phyloP scores from a whole-genome alignment of 768 basidiomycete genomes.

The Leccinum olivaceopallidum region DNA sequence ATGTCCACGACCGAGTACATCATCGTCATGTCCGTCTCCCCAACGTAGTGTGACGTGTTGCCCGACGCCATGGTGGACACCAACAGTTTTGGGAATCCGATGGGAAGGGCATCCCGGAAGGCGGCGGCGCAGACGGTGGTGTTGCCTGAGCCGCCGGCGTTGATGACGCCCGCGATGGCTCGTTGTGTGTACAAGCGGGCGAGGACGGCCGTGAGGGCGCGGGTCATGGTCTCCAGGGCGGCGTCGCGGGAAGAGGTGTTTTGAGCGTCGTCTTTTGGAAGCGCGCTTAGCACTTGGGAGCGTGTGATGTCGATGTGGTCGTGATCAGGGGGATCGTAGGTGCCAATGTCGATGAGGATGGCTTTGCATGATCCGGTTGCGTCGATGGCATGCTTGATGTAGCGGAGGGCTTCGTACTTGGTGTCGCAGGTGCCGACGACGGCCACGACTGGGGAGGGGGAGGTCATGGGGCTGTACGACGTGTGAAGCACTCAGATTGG shows the following conservation, averaged over 20 bases:
- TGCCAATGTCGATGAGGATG: conserved; percentile 29
- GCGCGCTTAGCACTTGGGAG: conserved; percentile 17
- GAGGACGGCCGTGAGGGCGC: conserved; percentile 21
- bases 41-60: conserved; percentile 27
- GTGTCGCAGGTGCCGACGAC: conserved; percentile 33
- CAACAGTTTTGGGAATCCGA: conserved; percentile 32
- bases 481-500: too few species aligned
- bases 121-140: conserved; percentile 25
- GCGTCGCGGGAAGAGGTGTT: conserved; percentile 11
- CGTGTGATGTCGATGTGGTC: conserved; percentile 24
- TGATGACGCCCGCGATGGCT: conserved; percentile 23
- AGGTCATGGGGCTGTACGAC: neutral
- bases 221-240: conserved; percentile 20
- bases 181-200: conserved; percentile 11
- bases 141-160: conserved; percentile 28
- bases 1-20: conserved; percentile 34
- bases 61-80: conserved; percentile 36
- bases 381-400: conserved; percentile 20
- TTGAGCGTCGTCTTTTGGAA: neutral
- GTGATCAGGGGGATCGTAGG: conserved; percentile 15
- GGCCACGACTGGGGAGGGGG: conserved; percentile 18
- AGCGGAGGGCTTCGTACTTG: conserved; percentile 26
- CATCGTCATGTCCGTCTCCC: conserved; percentile 34
- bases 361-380: conserved; percentile 20
- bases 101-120: conserved; percentile 24